Evolutionary conservation across 768 basidiomycete species (phyloP), one percentile per base, ranked within the genome.

Genomic region (Amylocystis lapponica): DNA sequence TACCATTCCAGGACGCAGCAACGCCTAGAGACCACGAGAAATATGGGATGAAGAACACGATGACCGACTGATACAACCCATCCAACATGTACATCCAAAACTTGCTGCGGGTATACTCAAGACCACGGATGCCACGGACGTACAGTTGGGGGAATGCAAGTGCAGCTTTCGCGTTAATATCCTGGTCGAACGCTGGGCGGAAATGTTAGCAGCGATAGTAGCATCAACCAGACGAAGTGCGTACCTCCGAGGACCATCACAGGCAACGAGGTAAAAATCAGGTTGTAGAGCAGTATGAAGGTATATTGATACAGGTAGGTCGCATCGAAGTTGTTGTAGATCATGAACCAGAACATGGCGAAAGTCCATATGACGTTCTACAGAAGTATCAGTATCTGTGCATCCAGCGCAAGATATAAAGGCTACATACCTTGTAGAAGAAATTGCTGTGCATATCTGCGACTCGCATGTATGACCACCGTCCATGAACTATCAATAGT

Each of bases 401-500:
- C 5, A 45, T 19, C 56, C 29, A 60, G 41, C 31, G 14, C 19
- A 29, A 14, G 20, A 21, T 4, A 8, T 9, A 19, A 5, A n/a
- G 7, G 5, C 14, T 6, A 55, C 71, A 38, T 30, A 89, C 88
- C 79, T 98, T 98, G 76, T 97, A 97, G 67, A 98, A 98, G 70
- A 97, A 98, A 65, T 93, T 96, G 55, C 83, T 83, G 52, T 94
- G 89, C 92, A 97, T 95, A 57, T 95, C 92, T 13, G 94, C 92
- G 32, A 97, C 72, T 32, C 95, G 88, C 55, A 90, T 86, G 65
- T 99, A 98, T 22, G 89, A 94, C 95, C 95, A 96, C 20, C 91
- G 81, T 5, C 95, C 95, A 59, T 99, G 95, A 8, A 96, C 91
- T 46, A 97, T 74, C 1, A 97, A 71, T 34, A 97, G 66, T 61